These are phyloP conservation scores for Zygosaccharomyces pseudobailii DNA, from an alignment of 1,139 yeast genomes.

Conservation along the genomic window DNA sequence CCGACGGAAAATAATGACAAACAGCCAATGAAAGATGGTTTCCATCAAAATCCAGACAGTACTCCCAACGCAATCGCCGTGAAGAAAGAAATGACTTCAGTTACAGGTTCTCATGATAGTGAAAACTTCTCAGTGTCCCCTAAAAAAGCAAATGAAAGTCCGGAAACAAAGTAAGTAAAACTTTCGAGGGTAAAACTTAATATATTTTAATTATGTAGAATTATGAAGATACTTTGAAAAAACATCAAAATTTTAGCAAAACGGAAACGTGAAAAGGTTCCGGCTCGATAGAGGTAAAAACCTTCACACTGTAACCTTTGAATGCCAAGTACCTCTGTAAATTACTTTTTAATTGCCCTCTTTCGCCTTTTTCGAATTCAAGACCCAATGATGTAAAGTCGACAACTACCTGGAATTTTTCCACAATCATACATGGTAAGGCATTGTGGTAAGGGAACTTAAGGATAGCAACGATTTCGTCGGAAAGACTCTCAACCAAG, in stretches of 20 bases:
- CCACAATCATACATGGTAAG: constrained; percentile 12
- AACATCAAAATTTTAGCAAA: constrained; percentile 1
- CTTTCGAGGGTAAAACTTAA: background rate
- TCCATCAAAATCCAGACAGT: background rate
- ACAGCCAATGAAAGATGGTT: background rate
- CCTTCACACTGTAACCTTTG: constrained; percentile 7
- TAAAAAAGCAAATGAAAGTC: background rate
- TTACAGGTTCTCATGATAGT: background rate
- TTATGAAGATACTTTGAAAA: background rate
- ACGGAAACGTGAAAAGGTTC: constrained; percentile 3
- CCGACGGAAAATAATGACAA: background rate
- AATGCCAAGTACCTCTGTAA: constrained; percentile 9
- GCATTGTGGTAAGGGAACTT: constrained; percentile 15
- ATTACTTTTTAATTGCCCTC: constrained; percentile 1
- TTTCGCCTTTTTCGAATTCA: background rate
- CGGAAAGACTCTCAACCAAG: background rate
- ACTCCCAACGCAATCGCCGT: background rate
- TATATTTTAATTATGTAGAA: background rate
- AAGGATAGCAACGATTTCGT: constrained; percentile 8
- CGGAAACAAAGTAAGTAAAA: background rate
- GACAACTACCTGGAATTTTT: constrained; percentile 13
- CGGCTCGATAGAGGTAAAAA: background rate
- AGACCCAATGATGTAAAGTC: constrained; percentile 1
- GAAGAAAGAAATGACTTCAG: background rate
- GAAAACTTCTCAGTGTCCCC: background rate